phyloP scores from a whole-genome alignment of 306 rosid genomes.

The Malus fusca region DNA sequence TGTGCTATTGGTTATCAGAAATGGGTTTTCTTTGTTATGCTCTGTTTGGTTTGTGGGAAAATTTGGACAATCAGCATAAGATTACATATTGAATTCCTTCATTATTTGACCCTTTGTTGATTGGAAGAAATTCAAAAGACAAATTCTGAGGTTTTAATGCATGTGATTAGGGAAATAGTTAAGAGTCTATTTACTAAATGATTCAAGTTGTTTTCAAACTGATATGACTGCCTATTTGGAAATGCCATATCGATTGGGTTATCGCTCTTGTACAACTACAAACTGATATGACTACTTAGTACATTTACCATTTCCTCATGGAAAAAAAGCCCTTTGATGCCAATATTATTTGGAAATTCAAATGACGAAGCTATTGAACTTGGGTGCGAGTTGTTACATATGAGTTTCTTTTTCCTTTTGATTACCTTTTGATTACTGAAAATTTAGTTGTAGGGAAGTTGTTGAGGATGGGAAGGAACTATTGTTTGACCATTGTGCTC shows the following conservation, averaged over 20 bases:
- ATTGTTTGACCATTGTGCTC: slow-evolving; percentile 84
- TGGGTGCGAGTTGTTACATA: not conserved
- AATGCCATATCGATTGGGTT: not conserved
- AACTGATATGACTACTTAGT: not conserved
- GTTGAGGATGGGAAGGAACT: slow-evolving; percentile 79
- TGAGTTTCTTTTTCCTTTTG: not conserved
- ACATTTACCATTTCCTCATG: not conserved
- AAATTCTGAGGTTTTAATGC: not conserved
- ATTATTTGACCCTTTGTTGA: not conserved
- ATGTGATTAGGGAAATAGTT: not conserved
- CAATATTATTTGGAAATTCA: not conserved
- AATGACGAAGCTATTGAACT: not conserved
- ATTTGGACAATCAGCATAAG: not conserved
- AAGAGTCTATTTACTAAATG: not conserved
- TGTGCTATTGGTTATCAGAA: not conserved
- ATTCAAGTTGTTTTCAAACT: not conserved
- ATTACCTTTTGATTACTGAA: not conserved
- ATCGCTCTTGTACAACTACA: not conserved
- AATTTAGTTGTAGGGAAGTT: slow-evolving; percentile 37
- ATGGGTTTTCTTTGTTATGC: not conserved
- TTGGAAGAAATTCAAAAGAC: not conserved
- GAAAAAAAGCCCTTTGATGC: not conserved
- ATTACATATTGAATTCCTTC: not conserved
- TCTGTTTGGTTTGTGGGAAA: not conserved
- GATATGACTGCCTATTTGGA: not conserved